These are phyloP conservation scores for Phoenix dactylifera DNA, from an alignment of 176 grass and related monocot species.

Conservation along the genomic window DNA sequence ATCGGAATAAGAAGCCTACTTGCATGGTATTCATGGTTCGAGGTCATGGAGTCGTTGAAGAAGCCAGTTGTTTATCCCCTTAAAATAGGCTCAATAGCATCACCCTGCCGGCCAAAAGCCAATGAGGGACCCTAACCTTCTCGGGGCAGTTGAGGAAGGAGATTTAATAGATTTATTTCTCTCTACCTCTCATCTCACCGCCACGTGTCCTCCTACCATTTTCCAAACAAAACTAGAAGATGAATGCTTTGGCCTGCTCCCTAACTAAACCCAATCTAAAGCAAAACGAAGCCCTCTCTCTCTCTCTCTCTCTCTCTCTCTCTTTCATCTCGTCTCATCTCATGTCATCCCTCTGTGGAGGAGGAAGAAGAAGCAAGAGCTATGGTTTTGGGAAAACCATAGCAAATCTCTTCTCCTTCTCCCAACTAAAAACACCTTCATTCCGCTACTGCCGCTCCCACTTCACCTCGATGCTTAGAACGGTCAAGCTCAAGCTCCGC, in stretches of 20 bases:
- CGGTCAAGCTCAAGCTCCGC: slow-evolving; percentile 19
- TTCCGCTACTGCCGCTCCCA: slow-evolving; percentile 2
- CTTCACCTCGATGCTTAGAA: slow-evolving; percentile 23
- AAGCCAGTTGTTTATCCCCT: slow-evolving; percentile 7
- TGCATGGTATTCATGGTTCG: not conserved
- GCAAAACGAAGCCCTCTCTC: too few relatives aligned
- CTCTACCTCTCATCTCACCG: not conserved
- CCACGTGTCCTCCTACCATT: too few relatives aligned
- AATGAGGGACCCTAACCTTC: not conserved
- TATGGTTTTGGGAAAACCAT: not conserved
- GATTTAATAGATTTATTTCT: not conserved
- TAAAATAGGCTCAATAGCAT: not conserved
- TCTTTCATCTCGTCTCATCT: not conserved
- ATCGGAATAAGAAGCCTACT: not conserved
- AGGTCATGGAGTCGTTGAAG: slow-evolving; percentile 27
- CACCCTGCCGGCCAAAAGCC: not conserved
- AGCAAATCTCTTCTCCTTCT: slow-evolving; percentile 24
- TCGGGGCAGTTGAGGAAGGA: not conserved
- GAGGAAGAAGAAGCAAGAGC: slow-evolving; percentile 10
- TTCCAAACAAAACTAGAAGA: not conserved
- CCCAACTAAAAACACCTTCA: slow-evolving; percentile 12
- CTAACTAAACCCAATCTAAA: too few relatives aligned
- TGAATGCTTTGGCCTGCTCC: too few relatives aligned
- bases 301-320: too few relatives aligned
- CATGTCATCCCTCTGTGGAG: not conserved